A percentile compares a stretch with the other conserved stretches of the same genome.
phyloP scores from a whole-genome alignment of 2,329 filamentous ascomycete genomes.

The Arthrinium phaeospermum region DNA sequence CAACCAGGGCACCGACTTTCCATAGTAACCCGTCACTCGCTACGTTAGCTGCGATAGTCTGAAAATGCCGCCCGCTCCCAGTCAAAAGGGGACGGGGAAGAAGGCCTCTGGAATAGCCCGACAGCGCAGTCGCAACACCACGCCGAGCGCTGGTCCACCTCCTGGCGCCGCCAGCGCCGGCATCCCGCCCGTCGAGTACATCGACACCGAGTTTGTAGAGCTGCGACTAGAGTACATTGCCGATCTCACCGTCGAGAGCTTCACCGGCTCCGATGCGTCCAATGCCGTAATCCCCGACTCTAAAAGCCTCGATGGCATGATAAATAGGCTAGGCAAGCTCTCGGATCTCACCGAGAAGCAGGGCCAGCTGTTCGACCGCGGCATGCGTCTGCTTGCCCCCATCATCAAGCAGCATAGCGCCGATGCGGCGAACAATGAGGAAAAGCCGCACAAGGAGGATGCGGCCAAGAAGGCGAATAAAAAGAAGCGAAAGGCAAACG shows the following conservation, averaged over 20 bases:
- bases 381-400: constrained; percentile 73
- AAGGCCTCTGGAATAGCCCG: constrained; percentile 67
- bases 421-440: constrained; percentile 54
- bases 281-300: constrained; percentile 66
- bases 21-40: neutral
- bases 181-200: constrained; percentile 58
- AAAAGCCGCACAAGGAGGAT: constrained; percentile 53
- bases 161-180: constrained; percentile 45
- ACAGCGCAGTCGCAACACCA: constrained; percentile 79
- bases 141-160: constrained; percentile 62
- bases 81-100: constrained; percentile 69
- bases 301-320: constrained; percentile 67
- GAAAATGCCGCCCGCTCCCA: constrained; percentile 62
- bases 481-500: constrained; percentile 79
- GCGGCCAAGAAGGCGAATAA: constrained; percentile 67
- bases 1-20: neutral
- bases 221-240: constrained; percentile 64
- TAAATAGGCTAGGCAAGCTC: constrained; percentile 67
- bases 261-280: constrained; percentile 67
- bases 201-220: constrained; percentile 70
- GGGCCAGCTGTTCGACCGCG: constrained; percentile 71
- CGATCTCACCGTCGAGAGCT: constrained; percentile 69
- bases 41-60: neutral
- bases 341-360: constrained; percentile 71
- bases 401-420: constrained; percentile 68